Conservation (phyloP, 805 yeast genomes). For the Cyberlindnera veronae region DNA sequence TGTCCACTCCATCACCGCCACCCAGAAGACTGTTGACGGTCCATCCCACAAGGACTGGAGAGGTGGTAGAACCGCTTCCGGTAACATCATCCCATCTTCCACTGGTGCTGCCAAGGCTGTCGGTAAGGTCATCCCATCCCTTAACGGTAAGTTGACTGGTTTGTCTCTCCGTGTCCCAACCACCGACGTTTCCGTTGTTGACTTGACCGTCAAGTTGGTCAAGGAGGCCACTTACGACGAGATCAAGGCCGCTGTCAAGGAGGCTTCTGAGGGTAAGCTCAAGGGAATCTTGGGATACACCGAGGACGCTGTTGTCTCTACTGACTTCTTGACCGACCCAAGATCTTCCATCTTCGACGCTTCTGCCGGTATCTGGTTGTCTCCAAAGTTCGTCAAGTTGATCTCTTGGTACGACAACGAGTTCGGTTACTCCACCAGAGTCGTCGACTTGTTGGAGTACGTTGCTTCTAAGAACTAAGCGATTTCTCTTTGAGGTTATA, state of each 20-base stretch:
- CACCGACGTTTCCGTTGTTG: slow-evolving; percentile 89
- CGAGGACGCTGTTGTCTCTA: slow-evolving; percentile 87
- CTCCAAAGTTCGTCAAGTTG: slow-evolving; percentile 87
- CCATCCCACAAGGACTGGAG: slow-evolving; percentile 98
- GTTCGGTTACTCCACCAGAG: slow-evolving; percentile 95
- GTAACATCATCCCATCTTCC: slow-evolving; percentile 92
- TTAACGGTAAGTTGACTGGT: slow-evolving; percentile 93
- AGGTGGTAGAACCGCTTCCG: slow-evolving; percentile 96
- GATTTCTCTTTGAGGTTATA: slow-evolving; percentile 1
- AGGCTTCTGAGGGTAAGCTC: slow-evolving; percentile 72
- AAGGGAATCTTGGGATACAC: slow-evolving; percentile 88
- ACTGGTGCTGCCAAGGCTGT: slow-evolving; percentile 99
- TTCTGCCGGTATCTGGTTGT: slow-evolving; percentile 83
- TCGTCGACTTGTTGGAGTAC: slow-evolving; percentile 82
- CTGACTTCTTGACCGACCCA: slow-evolving; percentile 81
- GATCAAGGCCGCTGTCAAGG: slow-evolving; percentile 72
- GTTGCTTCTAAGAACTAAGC: slow-evolving; percentile 44
- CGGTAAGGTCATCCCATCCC: slow-evolving; percentile 88
- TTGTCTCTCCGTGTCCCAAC: slow-evolving; percentile 94
- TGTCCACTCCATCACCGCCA: slow-evolving; percentile 93
- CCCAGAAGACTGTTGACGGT: slow-evolving; percentile 96
- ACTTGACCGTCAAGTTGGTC: slow-evolving; percentile 79
- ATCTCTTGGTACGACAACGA: slow-evolving; percentile 96
- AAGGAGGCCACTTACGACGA: slow-evolving; percentile 78
- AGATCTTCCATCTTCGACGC: slow-evolving; percentile 90